Base-by-base conservation (phyloP, 805 yeast genomes). In the Lipomyces yamadae region DNA sequence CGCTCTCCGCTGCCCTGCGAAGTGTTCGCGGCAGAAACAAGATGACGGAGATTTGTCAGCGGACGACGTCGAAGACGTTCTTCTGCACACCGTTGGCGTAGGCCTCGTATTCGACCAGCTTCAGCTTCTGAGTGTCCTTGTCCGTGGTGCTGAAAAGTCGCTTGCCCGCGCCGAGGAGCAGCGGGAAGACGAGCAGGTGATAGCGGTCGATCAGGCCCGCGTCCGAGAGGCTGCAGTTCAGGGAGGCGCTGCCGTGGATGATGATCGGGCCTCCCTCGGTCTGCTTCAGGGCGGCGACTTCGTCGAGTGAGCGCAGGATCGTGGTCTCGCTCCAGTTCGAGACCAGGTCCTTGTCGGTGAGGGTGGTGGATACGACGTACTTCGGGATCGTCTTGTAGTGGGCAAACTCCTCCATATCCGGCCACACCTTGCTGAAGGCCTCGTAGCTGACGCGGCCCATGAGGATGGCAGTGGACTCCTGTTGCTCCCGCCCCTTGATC, bases 81-180 rank as follows among this genome's bases (percentile, higher is more conserved):
- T 39, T 39, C 45, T 39, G 45, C 45, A 39, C 6, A 5, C 45
- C 45, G 45, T 39, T 39, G 45, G 45, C 45, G 45, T 39, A 39
- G n/a, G 45, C 45, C 45, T 39, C 45, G n/a, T 39, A 10, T 39
- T 39, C 45, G 45, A 39, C 45, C 45, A 39, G 45, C n/a, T 39
- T 39, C 45, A 39, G 45, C 45, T 39, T 4, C n/a, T 39, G 45
- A n/a, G n/a, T 5, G n/a, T 39, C 45, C 45, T 39, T 39, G 45
- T 39, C 45, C 45, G 45, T 39, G 45, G 45, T 13, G 45, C 45
- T 39, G 45, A 39, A 39, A 39, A 39, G 45, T 39, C 45, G 45
- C 45, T 39, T 39, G 45, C 45, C 45, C 45, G 45, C 45, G 45
- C 45, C 45, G n/a, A 39, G 45, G 45, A 39, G 45, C 45, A 39